Base-by-base conservation (phyloP, 768 basidiomycete genomes). In the Hysterangium stoloniferum region DNA sequence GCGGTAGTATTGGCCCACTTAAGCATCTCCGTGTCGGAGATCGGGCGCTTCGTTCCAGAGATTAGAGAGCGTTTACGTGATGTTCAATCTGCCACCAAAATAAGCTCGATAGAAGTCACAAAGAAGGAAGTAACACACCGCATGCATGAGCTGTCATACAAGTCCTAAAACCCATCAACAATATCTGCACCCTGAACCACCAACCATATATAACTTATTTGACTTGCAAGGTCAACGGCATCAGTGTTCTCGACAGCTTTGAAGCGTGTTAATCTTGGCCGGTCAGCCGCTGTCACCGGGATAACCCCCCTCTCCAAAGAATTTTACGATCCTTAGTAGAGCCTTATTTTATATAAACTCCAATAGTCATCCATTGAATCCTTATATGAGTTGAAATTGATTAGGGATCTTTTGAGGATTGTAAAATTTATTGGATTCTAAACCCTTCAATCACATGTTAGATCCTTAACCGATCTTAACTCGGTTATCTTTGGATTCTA, bases 181-280 rank as follows among this genome's bases (percentile, higher is more conserved):
- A 99, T 94, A 66, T 98, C 95, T 1, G 95, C 83, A 11, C 96
- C 96, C 64, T 99, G 96, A 55, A 98, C 97, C 6, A 6, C 95
- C 94, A 40, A 99, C 93, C 54, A 99, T 71, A 63, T 88, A 90
- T 88, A 99, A 88, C 38, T 86, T 83, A 61, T 88, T 94, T 90
- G 84, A 65, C 84, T 90, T 3, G 81, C 94, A 13, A 99, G 82
- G 38, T 98, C 96, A 36, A 98, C 85, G 6, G 72, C 83, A 66
- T 98, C 98, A 36, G 91, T 96, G 68, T 99, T 98, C 70, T 99
- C 96, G 24, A 99, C 92, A 28, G 84, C 84, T 73, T 99, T 99
- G 77, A 98, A 99, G 47, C 91, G 76, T 34, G 94, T 94, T 17
- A 99, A 74, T 35, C 80, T 82, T 58, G 82, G 81, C 72, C 84